Base-by-base conservation (phyloP, 371 early-diverging fungal species). In the Mortierella sp. region DNA sequence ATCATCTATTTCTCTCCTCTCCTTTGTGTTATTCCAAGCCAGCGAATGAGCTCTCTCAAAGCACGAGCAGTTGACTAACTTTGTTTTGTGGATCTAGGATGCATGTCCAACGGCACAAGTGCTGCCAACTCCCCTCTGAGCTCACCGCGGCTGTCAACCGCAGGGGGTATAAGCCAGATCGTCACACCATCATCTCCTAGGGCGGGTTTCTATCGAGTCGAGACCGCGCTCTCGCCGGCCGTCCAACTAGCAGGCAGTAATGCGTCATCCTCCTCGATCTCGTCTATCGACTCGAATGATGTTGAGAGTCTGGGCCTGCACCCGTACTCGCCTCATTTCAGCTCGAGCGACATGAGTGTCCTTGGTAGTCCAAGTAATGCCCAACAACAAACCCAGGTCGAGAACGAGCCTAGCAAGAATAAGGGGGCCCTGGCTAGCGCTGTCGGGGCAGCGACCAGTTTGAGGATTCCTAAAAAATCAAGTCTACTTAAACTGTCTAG, bases 401-500 rank as follows among this genome's bases (percentile, higher is more conserved):
- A n/a, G 1, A 25, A 57, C 18, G 57, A 57, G 61, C 25, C 47
- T 5, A 25, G 29, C 5, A 43, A 59, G 53, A 48, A 45, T 2
- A 11, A 37, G 57, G 65, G 50, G 5, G 50, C 57, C 28, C 47
- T 56, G 57, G 51, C 28, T 15, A 57, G n/a, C 3, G 52, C 56
- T 6, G 46, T 60, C 1, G 25, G 29, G 15, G 25, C 52, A 25
- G 11, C 37, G 3, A 64, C 21, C 6, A 47, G 21, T 15, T 37
- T 37, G 71, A 68, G 58, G 71, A 71, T 45, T 0, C 64, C 9
- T 71, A 64, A 46, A 70, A 70, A 30, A 26, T 71, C 2, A 68
- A 67, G 75, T 43, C 67, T 2, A 57, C 43, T 29, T 64, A 25
- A 23, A 64, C 64, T 2, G 23, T 18, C 2, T 29, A 26, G 26